Percentiles rank a stretch among this genome's conserved stretches.
Evolutionary conservation across 768 basidiomycete species (phyloP).

Genomic region (Mycena olivaceomarginata): DNA sequence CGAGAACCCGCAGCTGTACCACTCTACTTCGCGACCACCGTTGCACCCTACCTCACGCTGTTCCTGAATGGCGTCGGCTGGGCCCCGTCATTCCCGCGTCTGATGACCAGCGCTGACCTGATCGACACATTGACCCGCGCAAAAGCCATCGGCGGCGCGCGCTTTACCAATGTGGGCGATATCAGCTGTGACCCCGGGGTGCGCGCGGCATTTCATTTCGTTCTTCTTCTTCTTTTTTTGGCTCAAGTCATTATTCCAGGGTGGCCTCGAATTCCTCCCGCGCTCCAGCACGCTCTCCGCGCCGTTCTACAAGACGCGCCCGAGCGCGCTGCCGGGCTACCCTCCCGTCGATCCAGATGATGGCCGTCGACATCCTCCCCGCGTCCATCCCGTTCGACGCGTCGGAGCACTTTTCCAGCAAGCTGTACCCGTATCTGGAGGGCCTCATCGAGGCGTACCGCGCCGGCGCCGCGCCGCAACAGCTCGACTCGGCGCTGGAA

Average conservation of each 20-base stretch:
- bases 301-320: constrained; percentile 79
- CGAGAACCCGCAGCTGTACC: constrained; percentile 77
- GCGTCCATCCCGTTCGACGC: constrained; percentile 90
- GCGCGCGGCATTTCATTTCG: constrained; percentile 20
- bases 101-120: constrained; percentile 84
- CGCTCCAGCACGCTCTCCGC: constrained; percentile 85
- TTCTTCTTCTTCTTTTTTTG: neutral
- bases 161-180: constrained; percentile 87
- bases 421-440: constrained; percentile 81
- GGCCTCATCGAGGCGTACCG: constrained; percentile 68
- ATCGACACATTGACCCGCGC: constrained; percentile 68
- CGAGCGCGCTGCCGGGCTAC: constrained; percentile 61
- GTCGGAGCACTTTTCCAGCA: constrained; percentile 83
- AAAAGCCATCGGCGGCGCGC: constrained; percentile 67
- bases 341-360: constrained; percentile 81
- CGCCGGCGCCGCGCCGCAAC: constrained; percentile 36
- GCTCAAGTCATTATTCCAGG: constrained; percentile 61
- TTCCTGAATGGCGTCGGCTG: constrained; percentile 93
- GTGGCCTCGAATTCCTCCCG: constrained; percentile 90
- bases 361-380: constrained; percentile 95
- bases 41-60: constrained; percentile 91
- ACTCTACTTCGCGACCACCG: constrained; percentile 79
- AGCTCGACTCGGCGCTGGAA: constrained; percentile 70
- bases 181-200: constrained; percentile 93
- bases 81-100: constrained; percentile 84